Conservation (phyloP, 2,329 filamentous ascomycete genomes). For the Teratosphaeria pseudoeucalypti region DNA sequence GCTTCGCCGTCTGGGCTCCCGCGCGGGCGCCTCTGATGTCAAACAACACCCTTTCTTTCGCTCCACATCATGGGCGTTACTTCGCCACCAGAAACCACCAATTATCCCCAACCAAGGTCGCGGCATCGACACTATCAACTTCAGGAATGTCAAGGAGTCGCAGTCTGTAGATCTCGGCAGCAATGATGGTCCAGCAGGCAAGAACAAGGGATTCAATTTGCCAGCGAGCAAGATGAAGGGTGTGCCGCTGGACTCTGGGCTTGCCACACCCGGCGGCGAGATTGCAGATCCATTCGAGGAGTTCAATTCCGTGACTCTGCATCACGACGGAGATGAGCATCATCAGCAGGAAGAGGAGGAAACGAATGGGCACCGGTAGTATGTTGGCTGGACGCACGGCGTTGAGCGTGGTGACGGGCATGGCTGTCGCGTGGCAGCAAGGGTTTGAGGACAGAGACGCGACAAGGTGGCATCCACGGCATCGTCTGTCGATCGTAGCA, state of each 20-base stretch:
- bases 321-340: constrained; percentile 76
- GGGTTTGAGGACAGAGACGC: background rate
- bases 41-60: constrained; percentile 95
- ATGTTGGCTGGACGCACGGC: background rate
- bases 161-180: constrained; percentile 73
- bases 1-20: constrained; percentile 80
- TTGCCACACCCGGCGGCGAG: constrained; percentile 76
- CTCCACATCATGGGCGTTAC: constrained; percentile 89
- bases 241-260: constrained; percentile 74
- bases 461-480: background rate
- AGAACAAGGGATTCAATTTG: constrained; percentile 28
- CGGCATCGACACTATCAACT: constrained; percentile 90
- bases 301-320: constrained; percentile 95
- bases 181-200: constrained; percentile 3
- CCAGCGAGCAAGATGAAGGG: constrained; percentile 48
- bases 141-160: constrained; percentile 95
- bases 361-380: constrained; percentile 14
- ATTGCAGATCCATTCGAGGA: constrained; percentile 87
- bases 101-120: constrained; percentile 88
- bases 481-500: background rate
- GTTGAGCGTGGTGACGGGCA: background rate
- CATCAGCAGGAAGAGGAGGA: constrained; percentile 6
- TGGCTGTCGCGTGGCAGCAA: background rate
- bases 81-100: constrained; percentile 94
- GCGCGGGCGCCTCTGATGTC: constrained; percentile 92